Conservation (phyloP, 2,329 filamentous ascomycete genomes). For the Drechslerella stenobrocha region DNA sequence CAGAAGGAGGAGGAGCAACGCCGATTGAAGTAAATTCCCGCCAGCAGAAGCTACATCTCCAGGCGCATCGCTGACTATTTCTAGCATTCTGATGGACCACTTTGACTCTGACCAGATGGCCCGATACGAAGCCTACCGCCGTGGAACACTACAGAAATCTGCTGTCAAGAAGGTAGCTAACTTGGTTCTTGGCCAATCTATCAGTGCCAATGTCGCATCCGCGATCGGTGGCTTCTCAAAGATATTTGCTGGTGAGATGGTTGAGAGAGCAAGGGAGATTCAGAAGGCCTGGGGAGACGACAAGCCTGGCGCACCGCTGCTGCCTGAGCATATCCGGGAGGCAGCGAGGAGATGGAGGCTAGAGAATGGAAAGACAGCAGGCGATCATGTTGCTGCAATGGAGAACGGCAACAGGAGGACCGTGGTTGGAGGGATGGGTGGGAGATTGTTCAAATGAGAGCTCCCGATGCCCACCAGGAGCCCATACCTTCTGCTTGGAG, state of each 20-base stretch:
- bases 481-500: neutral
- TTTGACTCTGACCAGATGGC: slow-evolving; percentile 59
- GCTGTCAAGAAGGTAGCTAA: slow-evolving; percentile 65
- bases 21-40: slow-evolving; percentile 53
- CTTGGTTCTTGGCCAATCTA: slow-evolving; percentile 68
- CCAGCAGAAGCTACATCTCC: neutral
- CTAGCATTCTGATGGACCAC: slow-evolving; percentile 51
- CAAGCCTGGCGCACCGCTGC: slow-evolving; percentile 49
- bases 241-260: slow-evolving; percentile 68
- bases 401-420: slow-evolving; percentile 41
- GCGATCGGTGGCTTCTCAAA: slow-evolving; percentile 69
- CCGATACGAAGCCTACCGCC: slow-evolving; percentile 60
- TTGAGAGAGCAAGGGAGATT: slow-evolving; percentile 67
- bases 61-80: slow-evolving; percentile 1
- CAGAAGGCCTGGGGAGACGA: slow-evolving; percentile 61
- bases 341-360: slow-evolving; percentile 51
- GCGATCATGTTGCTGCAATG: slow-evolving; percentile 48
- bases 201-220: slow-evolving; percentile 67
- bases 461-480: neutral
- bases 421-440: slow-evolving; percentile 44
- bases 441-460: slow-evolving; percentile 37
- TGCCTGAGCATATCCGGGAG: slow-evolving; percentile 52
- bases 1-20: slow-evolving; percentile 69
- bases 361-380: slow-evolving; percentile 51
- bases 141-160: slow-evolving; percentile 60